Percentiles rank a stretch among this genome's conserved stretches.
Evolutionary conservation across 371 early-diverging fungal species (phyloP).

Genomic region (Mycotypha africana): DNA sequence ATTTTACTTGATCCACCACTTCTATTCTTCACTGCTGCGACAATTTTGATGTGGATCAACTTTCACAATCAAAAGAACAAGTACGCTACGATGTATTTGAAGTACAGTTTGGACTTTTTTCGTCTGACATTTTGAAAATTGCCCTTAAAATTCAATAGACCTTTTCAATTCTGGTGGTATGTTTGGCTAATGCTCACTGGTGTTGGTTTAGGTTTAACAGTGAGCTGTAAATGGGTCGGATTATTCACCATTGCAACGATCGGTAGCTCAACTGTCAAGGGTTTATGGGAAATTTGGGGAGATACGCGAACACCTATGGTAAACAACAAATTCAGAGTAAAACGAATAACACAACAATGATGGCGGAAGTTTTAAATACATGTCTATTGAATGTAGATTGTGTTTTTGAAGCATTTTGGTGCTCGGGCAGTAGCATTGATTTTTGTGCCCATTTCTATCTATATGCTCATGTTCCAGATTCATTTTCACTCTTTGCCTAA

Average conservation of each 20-base stretch:
- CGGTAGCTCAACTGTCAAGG: conserved; percentile 75
- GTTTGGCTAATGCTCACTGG: conserved; percentile 67
- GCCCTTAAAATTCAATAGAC: conserved; percentile 18
- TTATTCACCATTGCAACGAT: conserved; percentile 80
- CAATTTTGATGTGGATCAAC: conserved; percentile 72
- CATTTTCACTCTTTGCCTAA: conserved; percentile 82
- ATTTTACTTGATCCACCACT: conserved; percentile 90
- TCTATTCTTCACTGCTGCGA: conserved; percentile 76
- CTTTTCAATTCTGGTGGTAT: conserved; percentile 72
- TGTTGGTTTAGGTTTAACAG: conserved; percentile 56
- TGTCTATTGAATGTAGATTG: conserved; percentile 1
- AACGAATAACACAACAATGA: background rate
- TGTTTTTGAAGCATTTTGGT: conserved; percentile 68
- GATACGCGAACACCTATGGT: conserved; percentile 55
- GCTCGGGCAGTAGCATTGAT: conserved; percentile 81
- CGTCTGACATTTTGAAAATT: background rate
- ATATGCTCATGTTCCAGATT: conserved; percentile 81
- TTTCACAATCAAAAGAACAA: conserved; percentile 60
- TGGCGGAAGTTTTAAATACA: background rate
- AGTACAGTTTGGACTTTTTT: background rate
- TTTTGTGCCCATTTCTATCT: conserved; percentile 76
- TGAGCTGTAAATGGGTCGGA: conserved; percentile 87
- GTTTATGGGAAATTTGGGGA: conserved; percentile 86
- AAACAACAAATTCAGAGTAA: conserved; percentile 6
- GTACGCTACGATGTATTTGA: no score